These are phyloP conservation scores for Flaveria robusta DNA, from an alignment of 129 eudicot species.

Conservation along the genomic window DNA sequence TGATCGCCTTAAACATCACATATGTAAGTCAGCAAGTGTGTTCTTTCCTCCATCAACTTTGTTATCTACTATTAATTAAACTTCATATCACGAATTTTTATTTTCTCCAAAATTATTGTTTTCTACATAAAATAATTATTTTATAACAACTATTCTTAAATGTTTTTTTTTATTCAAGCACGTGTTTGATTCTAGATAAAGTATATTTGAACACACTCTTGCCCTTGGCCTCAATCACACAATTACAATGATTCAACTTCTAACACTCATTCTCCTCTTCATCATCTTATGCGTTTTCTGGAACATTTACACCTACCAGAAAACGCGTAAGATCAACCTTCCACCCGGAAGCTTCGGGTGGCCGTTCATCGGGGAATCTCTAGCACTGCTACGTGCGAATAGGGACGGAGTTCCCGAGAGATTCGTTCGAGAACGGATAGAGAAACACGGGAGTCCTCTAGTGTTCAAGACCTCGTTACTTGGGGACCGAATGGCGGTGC, in stretches of 20 bases:
- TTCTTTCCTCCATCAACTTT: no score
- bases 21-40: no score
- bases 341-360: slow-evolving; percentile 35
- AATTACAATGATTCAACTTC: slow-evolving; percentile 7
- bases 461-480: slow-evolving; percentile 49
- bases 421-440: slow-evolving; percentile 31
- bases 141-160: no score
- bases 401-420: slow-evolving; percentile 17
- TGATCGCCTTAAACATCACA: no score
- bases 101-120: no score
- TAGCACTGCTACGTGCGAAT: neutral
- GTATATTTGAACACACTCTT: no score
- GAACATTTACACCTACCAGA: neutral
- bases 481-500: slow-evolving; percentile 33
- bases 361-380: slow-evolving; percentile 29
- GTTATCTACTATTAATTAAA: no score
- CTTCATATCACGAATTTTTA: no score
- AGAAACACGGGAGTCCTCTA: slow-evolving; percentile 26
- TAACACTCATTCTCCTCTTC: neutral
- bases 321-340: neutral
- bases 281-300: slow-evolving; percentile 4
- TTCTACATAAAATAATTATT: no score
- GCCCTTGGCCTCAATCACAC: no score
- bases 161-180: no score
- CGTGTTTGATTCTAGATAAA: no score